A percentile compares a stretch with the other conserved stretches of the same genome.
Evolutionary conservation across 2,329 filamentous ascomycete species (phyloP).

Genomic region (Ceratocystis huliohia): DNA sequence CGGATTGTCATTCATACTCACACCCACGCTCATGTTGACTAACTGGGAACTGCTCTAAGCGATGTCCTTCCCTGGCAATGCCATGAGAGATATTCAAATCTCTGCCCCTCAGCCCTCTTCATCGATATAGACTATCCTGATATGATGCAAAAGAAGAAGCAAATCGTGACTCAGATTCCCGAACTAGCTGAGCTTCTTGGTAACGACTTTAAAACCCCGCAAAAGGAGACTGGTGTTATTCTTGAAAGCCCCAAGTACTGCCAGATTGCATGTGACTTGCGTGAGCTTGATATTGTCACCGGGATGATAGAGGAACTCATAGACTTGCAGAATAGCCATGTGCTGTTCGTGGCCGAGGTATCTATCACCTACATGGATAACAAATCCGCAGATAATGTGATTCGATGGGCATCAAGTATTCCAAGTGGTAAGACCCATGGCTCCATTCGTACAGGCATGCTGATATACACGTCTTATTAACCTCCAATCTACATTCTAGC

Average conservation of each 20-base stretch:
- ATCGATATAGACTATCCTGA: conserved; percentile 79
- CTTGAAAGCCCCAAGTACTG: conserved; percentile 58
- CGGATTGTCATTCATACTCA: neutral
- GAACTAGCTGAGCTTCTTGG: conserved; percentile 38
- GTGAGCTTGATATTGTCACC: conserved; percentile 50
- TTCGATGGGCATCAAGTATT: conserved; percentile 63
- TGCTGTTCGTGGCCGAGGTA: conserved; percentile 80
- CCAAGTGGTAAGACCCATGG: conserved; percentile 43
- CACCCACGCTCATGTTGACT: conserved; percentile 10
- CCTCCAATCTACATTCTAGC: conserved; percentile 34
- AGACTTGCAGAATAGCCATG: conserved; percentile 43
- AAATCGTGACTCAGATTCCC: conserved; percentile 50
- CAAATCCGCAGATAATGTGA: conserved; percentile 56
- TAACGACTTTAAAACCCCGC: conserved; percentile 26
- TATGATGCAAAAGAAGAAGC: conserved; percentile 61
- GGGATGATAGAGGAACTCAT: conserved; percentile 46
- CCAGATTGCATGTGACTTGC: conserved; percentile 70
- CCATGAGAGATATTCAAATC: conserved; percentile 49
- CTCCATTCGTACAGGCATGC: neutral
- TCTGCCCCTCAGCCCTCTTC: conserved; percentile 51
- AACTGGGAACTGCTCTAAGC: conserved; percentile 34
- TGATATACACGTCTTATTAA: conserved; percentile 20
- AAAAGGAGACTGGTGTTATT: conserved; percentile 33
- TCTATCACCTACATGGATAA: conserved; percentile 84
- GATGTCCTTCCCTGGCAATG: conserved; percentile 81